These are phyloP conservation scores for Begonia peltatifolia DNA, from an alignment of 306 rosid species.

Conservation along the genomic window DNA sequence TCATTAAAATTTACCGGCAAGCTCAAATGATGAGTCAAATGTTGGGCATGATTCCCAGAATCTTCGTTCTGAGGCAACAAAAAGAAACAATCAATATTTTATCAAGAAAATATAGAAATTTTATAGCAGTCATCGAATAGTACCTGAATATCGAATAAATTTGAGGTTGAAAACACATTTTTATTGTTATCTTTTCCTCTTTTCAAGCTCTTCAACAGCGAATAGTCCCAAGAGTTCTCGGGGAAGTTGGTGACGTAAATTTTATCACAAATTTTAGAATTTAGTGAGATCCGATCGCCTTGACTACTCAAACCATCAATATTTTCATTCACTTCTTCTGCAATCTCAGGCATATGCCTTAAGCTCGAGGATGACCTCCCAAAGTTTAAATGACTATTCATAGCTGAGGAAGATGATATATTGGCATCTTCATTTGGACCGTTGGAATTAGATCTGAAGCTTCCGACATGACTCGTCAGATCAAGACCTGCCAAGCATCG, in stretches of 20 bases:
- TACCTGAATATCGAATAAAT: constrained; percentile 47
- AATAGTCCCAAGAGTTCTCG: constrained; percentile 38
- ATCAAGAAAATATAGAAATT: background rate
- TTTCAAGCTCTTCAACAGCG: constrained; percentile 30
- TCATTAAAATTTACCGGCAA: constrained; percentile 39
- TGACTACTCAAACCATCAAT: constrained; percentile 14
- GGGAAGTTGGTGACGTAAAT: constrained; percentile 22
- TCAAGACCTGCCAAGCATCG: constrained; percentile 20
- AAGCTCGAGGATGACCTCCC: constrained; percentile 28
- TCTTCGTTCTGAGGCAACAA: constrained; percentile 24
- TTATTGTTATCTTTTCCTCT: constrained; percentile 37
- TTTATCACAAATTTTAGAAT: constrained; percentile 13
- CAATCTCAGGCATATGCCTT: constrained; percentile 37
- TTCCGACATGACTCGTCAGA: constrained; percentile 26
- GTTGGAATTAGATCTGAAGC: constrained; percentile 15
- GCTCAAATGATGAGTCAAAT: constrained; percentile 61
- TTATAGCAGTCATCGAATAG: background rate
- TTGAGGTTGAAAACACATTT: constrained; percentile 35
- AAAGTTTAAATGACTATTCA: constrained; percentile 21
- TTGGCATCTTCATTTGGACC: constrained; percentile 32
- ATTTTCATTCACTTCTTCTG: constrained; percentile 31
- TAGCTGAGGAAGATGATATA: constrained; percentile 16
- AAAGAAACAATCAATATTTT: background rate
- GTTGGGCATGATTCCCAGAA: constrained; percentile 18
- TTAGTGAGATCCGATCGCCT: background rate